Evolutionary conservation across 2,329 filamentous ascomycete species (phyloP).

Genomic region (Stachybotrys elegans): DNA sequence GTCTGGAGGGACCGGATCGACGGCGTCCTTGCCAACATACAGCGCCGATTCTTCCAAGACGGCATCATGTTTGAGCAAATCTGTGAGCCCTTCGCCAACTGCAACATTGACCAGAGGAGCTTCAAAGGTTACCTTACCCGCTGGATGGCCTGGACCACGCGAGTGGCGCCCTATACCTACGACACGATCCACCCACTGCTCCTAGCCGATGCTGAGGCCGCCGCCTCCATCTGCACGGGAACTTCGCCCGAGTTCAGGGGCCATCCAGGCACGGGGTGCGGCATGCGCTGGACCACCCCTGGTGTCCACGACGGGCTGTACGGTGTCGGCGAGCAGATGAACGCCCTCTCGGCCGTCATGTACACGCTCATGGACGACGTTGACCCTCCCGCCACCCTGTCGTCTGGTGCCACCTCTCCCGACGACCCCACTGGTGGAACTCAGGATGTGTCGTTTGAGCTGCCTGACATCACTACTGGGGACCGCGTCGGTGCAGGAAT

Average conservation of each 20-base stretch:
- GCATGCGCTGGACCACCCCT: slow-evolving; percentile 56
- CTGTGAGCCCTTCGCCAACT: slow-evolving; percentile 57
- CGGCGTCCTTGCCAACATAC: slow-evolving; percentile 49
- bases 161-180: slow-evolving; percentile 49
- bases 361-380: slow-evolving; percentile 48
- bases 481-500: slow-evolving; percentile 54
- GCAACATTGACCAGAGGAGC: slow-evolving; percentile 65
- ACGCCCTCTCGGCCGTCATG: slow-evolving; percentile 58
- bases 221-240: slow-evolving; percentile 47
- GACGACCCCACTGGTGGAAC: slow-evolving; percentile 44
- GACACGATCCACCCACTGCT: slow-evolving; percentile 47
- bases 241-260: slow-evolving; percentile 44
- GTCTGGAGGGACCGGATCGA: slow-evolving; percentile 55
- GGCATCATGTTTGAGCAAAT: slow-evolving; percentile 59
- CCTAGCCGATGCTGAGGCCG: slow-evolving; percentile 43
- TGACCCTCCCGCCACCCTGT: slow-evolving; percentile 42
- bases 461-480: slow-evolving; percentile 36
- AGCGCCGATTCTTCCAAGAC: slow-evolving; percentile 47
- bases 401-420: slow-evolving; percentile 54
- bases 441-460: slow-evolving; percentile 20
- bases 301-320: slow-evolving; percentile 51
- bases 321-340: slow-evolving; percentile 68
- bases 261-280: slow-evolving; percentile 55
- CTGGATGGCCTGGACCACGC: slow-evolving; percentile 54
- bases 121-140: slow-evolving; percentile 74